Conservation (phyloP, 495 filamentous ascomycete genomes). For the Pyrenopolyporus hunteri region DNA sequence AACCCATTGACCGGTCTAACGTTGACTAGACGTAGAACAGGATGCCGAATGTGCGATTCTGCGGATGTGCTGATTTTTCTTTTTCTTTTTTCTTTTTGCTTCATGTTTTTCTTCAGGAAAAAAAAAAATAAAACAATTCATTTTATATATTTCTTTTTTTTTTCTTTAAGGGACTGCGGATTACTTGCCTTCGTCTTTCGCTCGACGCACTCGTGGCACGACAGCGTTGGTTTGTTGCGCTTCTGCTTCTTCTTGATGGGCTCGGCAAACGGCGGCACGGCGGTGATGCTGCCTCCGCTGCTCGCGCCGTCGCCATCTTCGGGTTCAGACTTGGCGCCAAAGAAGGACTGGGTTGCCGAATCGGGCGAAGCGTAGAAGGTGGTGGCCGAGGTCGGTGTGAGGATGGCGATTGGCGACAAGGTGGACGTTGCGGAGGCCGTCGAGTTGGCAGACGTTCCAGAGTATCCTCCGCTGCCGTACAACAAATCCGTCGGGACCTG, state of each 20-base stretch:
- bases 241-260: conserved; percentile 68
- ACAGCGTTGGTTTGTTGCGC: conserved; percentile 76
- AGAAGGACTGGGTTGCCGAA: conserved; percentile 38
- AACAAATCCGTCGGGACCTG: conserved; percentile 42
- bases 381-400: conserved; percentile 44
- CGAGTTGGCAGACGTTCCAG: conserved; percentile 24
- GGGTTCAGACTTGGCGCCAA: conserved; percentile 42
- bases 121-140: neutral
- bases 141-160: neutral
- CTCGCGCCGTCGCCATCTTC: conserved; percentile 40
- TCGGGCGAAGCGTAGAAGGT: conserved; percentile 52
- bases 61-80: no score
- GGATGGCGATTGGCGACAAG: conserved; percentile 36
- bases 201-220: conserved; percentile 74
- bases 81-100: no score
- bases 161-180: neutral
- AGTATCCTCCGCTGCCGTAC: conserved; percentile 41
- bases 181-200: conserved; percentile 69
- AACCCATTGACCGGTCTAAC: conserved; percentile 21
- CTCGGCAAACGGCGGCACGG: conserved; percentile 38
- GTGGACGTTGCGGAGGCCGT: conserved; percentile 11
- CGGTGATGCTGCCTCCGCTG: conserved; percentile 41
- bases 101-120: no score
- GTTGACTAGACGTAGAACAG: conserved; percentile 19
- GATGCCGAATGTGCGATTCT: no score